Evolutionary conservation across 176 grass and related monocot genomes (phyloP), one percentile per base, ranked within the genome.

Genomic region (Oryza australiensis): DNA sequence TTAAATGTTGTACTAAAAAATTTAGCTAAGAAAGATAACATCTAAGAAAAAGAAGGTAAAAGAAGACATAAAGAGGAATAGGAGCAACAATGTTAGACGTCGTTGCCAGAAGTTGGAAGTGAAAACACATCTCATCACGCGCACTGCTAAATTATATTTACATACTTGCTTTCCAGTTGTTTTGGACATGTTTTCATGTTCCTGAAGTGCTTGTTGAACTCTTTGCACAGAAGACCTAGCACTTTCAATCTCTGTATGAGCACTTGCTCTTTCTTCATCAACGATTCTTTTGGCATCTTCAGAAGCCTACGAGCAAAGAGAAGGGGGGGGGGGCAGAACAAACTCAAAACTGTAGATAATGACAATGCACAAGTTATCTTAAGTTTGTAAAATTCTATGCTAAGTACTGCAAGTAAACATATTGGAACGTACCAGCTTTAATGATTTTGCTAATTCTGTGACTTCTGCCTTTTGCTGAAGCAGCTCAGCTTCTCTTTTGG

Each of bases 201-300:
- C 94, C 70, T 71, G 83, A 91, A 97, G 64, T 72, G 88, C 91
- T 85, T 97, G 83, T 76, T 93, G 80, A 78, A 97, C 91, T 93
- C 91, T 93, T 72, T 91, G 89, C 64, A 89, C 80, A 74, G 91
- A 74, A 83, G 76, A 73, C 74, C 72, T 93, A 48, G 94, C 84
- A 81, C 76, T 85, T 82, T 97, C 81, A 87, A 97, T 88, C 73
- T 97, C 88, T 22, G 70, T 66, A 83, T 87, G 91, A 69, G 94
- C 91, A 87, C 87, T 88, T 77, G 74, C 57, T 79, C 94, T 88
- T 93, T 97, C 94, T 83, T 97, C 94, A 72, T 97, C 91, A 87
- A 93, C 94, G 76, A 97, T 87, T 80, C 70, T 91, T 83, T 93
- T 93, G 30, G 94, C 94, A 83, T 93, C 94, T 91, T 97, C 94